Percentiles rank a stretch among this genome's conserved stretches.
These are phyloP conservation scores for Vachellia pachyceras DNA, from an alignment of 306 rosid species.

Conservation along the genomic window DNA sequence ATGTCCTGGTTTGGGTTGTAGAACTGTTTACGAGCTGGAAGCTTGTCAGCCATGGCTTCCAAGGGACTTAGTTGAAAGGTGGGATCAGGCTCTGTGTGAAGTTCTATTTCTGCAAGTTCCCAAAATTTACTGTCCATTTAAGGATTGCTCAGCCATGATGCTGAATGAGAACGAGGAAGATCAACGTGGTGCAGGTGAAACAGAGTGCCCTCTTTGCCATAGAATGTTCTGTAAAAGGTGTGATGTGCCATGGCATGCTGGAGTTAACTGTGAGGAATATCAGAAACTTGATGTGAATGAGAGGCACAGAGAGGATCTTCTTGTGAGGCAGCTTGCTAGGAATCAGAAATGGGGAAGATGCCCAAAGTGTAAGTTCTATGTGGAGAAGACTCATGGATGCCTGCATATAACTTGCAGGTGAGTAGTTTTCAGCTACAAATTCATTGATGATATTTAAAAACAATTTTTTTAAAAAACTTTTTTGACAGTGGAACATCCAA, in stretches of 20 bases:
- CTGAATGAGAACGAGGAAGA: slow-evolving; percentile 23
- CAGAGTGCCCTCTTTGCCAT: slow-evolving; percentile 66
- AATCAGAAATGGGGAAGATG: slow-evolving; percentile 58
- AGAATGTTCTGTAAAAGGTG: slow-evolving; percentile 70
- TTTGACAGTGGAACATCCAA: no score
- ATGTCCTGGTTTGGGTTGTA: slow-evolving; percentile 62
- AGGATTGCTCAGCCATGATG: slow-evolving; percentile 65
- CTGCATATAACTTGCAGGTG: slow-evolving; percentile 66
- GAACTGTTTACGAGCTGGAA: slow-evolving; percentile 47
- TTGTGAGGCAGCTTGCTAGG: slow-evolving; percentile 54
- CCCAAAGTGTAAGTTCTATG: slow-evolving; percentile 53
- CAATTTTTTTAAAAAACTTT: no score
- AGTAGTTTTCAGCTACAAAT: background rate
- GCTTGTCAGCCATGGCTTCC: slow-evolving; percentile 54
- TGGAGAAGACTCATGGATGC: slow-evolving; percentile 60
- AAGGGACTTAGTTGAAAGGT: slow-evolving; percentile 43
- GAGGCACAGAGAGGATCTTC: slow-evolving; percentile 48
- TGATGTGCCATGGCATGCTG: slow-evolving; percentile 67
- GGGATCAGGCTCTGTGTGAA: slow-evolving; percentile 56
- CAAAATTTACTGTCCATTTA: slow-evolving; percentile 59
- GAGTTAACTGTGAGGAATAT: slow-evolving; percentile 51
- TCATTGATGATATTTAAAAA: no score
- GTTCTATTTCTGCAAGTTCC: slow-evolving; percentile 26
- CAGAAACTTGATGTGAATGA: slow-evolving; percentile 46
- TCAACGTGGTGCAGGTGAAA: background rate